Evolutionary conservation across 495 filamentous ascomycete species (phyloP), one percentile per base, ranked within the genome.

Genomic region (Hypoxylon perforatum): DNA sequence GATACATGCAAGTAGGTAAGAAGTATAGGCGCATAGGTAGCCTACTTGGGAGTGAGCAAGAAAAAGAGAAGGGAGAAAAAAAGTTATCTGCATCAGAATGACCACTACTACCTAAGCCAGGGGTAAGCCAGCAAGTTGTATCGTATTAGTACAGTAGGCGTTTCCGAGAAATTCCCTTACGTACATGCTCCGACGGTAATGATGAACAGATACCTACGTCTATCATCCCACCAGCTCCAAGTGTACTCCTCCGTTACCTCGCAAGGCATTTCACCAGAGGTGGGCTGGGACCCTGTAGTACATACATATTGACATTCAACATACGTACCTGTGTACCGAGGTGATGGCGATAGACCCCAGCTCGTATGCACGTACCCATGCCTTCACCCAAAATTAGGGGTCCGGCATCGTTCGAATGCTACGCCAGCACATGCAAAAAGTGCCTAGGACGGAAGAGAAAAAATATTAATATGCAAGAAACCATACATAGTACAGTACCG

Each of bases 341-440:
- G 35, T 38, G 12, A 2, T 10, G 10, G n/a, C n/a, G n/a, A n/a
- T n/a, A 44, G 2, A 44, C 41, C 14, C 6, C 6, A 44, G 10
- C 35, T 38, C 9, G 35, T 38, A 38, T n/a, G 14, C 35, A 38
- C 14, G 35, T 38, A 4, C 35, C 14, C 46, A 15, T 39, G 17
- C 51, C 23, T 39, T 23, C 22, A 38, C 44, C 35, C 54, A 35
- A 57, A 12, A 44, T 64, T 45, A 19, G 58, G 48, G 62, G 47
- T 58, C 50, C 50, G 4, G 19, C 42, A 47, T 39, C 45, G 18
- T 33, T 48, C 8, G 0, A 63, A 54, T 65, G 21, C 62, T 46
- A 65, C 62, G 39, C 54, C 33, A 45, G 54, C 62, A 65, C 62
- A 65, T 59, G 62, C 30, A 59, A 35, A 55, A 42, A 3, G 3